These are phyloP conservation scores for Serpula lacrymans DNA, from an alignment of 768 basidiomycete species.

Conservation along the genomic window DNA sequence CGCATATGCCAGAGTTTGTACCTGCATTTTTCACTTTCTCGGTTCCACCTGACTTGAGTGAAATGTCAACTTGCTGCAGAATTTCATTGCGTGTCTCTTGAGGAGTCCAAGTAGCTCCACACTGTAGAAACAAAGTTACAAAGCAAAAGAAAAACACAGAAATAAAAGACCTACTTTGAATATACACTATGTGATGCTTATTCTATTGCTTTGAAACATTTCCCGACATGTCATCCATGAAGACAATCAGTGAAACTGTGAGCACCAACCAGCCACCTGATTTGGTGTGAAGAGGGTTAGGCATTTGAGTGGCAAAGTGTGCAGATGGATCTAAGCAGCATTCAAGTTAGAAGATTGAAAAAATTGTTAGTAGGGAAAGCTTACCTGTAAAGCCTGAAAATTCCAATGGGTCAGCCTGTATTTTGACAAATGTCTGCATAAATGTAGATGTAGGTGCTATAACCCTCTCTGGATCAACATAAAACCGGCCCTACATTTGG, in stretches of 20 bases:
- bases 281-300: conserved; percentile 8
- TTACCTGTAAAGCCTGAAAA: conserved; percentile 3
- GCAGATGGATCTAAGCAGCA: conserved; percentile 1
- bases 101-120: conserved; percentile 4
- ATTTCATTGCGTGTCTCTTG: not conserved
- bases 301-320: conserved; percentile 15
- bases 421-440: not conserved
- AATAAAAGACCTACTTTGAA: too few relatives aligned
- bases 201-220: conserved; percentile 30
- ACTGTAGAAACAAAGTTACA: not conserved
- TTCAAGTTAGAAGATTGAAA: too few relatives aligned
- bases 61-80: conserved; percentile 7
- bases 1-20: not conserved
- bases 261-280: too few relatives aligned
- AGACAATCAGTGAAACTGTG: conserved; percentile 15
- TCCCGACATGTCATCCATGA: conserved; percentile 29
- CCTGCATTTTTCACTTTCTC: conserved; percentile 6
- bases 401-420: not conserved
- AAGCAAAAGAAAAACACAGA: not conserved
- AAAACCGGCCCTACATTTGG: conserved; percentile 1
- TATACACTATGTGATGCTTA: conserved; percentile 21
- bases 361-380: too few relatives aligned
- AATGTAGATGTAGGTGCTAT: not conserved
- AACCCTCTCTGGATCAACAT: conserved; percentile 2
- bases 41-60: conserved; percentile 4